Conservation (phyloP, 2,329 filamentous ascomycete species). For the Cyphellophora europaea region DNA sequence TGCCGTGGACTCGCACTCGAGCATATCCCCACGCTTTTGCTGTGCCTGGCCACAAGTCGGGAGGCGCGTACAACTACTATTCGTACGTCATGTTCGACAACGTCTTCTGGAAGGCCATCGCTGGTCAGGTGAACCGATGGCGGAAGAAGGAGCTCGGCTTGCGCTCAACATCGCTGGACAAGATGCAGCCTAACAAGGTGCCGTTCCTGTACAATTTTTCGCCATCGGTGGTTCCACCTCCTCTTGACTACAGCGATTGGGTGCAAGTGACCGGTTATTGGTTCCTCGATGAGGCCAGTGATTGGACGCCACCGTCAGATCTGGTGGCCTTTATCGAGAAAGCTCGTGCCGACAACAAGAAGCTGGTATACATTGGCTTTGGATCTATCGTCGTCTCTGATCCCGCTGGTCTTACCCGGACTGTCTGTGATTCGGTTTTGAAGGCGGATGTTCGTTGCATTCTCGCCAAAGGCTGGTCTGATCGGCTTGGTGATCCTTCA, state of each 20-base stretch:
- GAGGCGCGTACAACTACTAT: slow-evolving; percentile 88
- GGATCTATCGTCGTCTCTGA: slow-evolving; percentile 92
- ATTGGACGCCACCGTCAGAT: slow-evolving; percentile 65
- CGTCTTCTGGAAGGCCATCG: slow-evolving; percentile 91
- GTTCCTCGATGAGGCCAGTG: slow-evolving; percentile 70
- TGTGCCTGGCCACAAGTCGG: slow-evolving; percentile 86
- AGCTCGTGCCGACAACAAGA: slow-evolving; percentile 73
- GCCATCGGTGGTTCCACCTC: slow-evolving; percentile 84
- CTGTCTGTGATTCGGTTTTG: slow-evolving; percentile 83
- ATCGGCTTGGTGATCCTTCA: slow-evolving; percentile 57
- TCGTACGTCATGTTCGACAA: slow-evolving; percentile 96
- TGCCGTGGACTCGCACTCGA: slow-evolving; percentile 95
- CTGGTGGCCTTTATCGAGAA: slow-evolving; percentile 73
- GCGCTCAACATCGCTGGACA: slow-evolving; percentile 72
- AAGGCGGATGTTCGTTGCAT: slow-evolving; percentile 93
- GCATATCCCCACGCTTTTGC: slow-evolving; percentile 96
- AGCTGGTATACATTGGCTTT: slow-evolving; percentile 93
- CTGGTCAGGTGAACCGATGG: slow-evolving; percentile 88
- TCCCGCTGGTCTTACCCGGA: slow-evolving; percentile 75
- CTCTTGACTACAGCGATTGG: slow-evolving; percentile 95
- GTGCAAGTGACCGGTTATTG: slow-evolving; percentile 95
- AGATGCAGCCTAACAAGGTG: slow-evolving; percentile 94
- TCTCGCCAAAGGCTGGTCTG: slow-evolving; percentile 93
- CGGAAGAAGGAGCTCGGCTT: slow-evolving; percentile 70
- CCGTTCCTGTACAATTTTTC: slow-evolving; percentile 98